Conservation (phyloP, 208 protist genomes). For the Acanthamoeba lenticulata region DNA sequence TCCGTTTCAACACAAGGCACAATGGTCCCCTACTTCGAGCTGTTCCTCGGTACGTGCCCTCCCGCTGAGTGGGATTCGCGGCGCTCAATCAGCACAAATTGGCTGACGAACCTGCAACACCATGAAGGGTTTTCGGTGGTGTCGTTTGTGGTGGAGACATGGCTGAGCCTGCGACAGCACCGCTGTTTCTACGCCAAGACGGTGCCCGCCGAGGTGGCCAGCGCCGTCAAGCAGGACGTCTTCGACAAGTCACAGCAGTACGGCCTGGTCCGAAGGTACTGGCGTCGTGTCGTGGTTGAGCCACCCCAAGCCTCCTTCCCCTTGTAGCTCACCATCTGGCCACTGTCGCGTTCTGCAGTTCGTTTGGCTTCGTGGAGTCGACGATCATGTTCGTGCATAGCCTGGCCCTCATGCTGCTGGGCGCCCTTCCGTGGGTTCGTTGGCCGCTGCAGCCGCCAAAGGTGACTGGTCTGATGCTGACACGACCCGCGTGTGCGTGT, state of each 20-base stretch:
- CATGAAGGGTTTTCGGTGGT: neutral
- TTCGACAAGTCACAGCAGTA: constrained; percentile 11
- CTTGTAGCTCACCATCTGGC: neutral
- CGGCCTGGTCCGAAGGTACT: neutral
- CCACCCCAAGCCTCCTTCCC: too few species aligned
- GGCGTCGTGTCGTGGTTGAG: too few species aligned
- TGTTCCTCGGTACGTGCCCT: neutral
- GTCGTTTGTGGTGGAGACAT: constrained; percentile 3
- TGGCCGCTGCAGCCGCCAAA: too few species aligned
- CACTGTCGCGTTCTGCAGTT: neutral
- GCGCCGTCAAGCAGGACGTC: neutral
- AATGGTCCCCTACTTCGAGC: constrained; percentile 20
- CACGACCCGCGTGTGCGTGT: neutral
- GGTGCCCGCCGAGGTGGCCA: neutral
- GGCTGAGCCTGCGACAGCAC: constrained; percentile 15
- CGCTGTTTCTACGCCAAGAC: neutral
- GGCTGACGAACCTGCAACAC: too few species aligned
- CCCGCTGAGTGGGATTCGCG: neutral
- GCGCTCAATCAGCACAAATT: too few species aligned
- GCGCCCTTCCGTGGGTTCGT: neutral
- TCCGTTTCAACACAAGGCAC: neutral
- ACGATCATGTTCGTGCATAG: constrained; percentile 24
- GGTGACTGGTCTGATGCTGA: too few species aligned
- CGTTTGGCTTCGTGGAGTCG: constrained; percentile 38
- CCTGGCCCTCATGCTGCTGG: neutral